Evolutionary conservation across 768 basidiomycete genomes (phyloP).

Genomic region (Leccinum subgranulosum): DNA sequence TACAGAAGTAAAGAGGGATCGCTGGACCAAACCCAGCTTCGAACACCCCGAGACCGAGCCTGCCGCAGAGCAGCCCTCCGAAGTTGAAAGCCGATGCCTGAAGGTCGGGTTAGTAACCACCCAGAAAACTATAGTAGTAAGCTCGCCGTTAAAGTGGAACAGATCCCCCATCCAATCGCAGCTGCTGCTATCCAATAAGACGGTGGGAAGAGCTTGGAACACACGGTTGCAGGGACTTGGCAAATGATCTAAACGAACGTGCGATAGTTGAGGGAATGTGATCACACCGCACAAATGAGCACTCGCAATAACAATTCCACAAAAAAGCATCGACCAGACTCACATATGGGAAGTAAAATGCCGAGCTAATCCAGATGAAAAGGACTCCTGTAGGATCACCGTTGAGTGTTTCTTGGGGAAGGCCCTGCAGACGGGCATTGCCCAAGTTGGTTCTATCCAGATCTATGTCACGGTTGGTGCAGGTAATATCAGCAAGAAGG

Average conservation of each 20-base stretch:
- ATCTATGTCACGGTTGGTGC: conserved; percentile 28
- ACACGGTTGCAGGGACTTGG: conserved; percentile 64
- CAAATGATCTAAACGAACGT: conserved; percentile 51
- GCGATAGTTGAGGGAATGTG: neutral
- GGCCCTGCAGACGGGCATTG: conserved; percentile 75
- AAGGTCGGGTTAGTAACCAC: neutral
- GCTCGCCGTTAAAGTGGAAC: conserved; percentile 66
- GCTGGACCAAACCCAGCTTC: conserved; percentile 78
- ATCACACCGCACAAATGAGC: neutral
- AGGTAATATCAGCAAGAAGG: conserved; percentile 1
- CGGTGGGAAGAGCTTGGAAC: conserved; percentile 68
- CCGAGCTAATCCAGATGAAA: conserved; percentile 74
- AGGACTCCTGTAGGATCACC: conserved; percentile 64
- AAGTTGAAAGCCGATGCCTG: conserved; percentile 64
- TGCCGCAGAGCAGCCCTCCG: conserved; percentile 51
- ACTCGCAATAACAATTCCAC: neutral
- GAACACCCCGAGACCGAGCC: conserved; percentile 69
- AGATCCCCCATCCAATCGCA: conserved; percentile 74
- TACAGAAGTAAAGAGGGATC: conserved; percentile 77
- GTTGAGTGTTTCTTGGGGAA: conserved; percentile 59
- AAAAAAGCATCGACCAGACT: conserved; percentile 15
- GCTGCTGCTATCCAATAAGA: conserved; percentile 62
- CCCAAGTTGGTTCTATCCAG: conserved; percentile 77
- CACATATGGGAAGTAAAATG: conserved; percentile 79
- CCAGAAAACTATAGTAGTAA: neutral